Conservation (phyloP, 495 filamentous ascomycete genomes). For the Paragyromitra xinjiangensis region DNA sequence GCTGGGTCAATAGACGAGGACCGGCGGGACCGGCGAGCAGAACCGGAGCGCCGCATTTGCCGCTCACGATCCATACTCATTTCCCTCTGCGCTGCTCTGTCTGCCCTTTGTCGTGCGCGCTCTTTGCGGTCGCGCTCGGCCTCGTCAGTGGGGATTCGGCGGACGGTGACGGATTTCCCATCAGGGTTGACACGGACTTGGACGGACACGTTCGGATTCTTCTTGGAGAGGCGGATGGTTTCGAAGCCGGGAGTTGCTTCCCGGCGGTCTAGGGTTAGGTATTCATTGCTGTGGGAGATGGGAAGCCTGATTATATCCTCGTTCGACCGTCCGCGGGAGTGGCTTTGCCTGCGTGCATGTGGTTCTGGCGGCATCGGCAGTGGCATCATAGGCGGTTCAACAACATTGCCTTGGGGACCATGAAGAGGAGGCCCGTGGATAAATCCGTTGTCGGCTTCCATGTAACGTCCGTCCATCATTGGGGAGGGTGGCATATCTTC, state of each 20-base stretch:
- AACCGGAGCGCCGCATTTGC: constrained; percentile 43
- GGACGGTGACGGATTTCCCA: constrained; percentile 56
- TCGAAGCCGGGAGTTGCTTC: constrained; percentile 47
- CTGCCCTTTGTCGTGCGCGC: constrained; percentile 46
- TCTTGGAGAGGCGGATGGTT: constrained; percentile 45
- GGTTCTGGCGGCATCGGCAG: constrained; percentile 54
- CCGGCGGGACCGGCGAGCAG: constrained; percentile 33
- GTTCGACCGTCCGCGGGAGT: constrained; percentile 53
- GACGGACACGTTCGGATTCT: constrained; percentile 53
- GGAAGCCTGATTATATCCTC: constrained; percentile 50
- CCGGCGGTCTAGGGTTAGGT: constrained; percentile 48
- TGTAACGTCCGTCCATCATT: constrained; percentile 52
- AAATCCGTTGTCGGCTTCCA: constrained; percentile 57
- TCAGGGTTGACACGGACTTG: constrained; percentile 57
- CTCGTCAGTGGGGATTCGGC: constrained; percentile 54
- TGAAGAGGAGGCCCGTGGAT: constrained; percentile 44
- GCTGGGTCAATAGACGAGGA: constrained; percentile 38
- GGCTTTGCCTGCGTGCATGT: constrained; percentile 34
- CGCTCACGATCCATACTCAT: constrained; percentile 53
- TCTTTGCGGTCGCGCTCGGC: constrained; percentile 54
- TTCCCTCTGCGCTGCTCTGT: constrained; percentile 51
- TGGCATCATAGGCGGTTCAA: constrained; percentile 52
- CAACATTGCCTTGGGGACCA: constrained; percentile 30
- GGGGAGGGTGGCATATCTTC: constrained; percentile 55
- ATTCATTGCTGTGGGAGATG: constrained; percentile 48